Base-by-base conservation (phyloP, 768 basidiomycete genomes). In the Solioccasus polychromus region DNA sequence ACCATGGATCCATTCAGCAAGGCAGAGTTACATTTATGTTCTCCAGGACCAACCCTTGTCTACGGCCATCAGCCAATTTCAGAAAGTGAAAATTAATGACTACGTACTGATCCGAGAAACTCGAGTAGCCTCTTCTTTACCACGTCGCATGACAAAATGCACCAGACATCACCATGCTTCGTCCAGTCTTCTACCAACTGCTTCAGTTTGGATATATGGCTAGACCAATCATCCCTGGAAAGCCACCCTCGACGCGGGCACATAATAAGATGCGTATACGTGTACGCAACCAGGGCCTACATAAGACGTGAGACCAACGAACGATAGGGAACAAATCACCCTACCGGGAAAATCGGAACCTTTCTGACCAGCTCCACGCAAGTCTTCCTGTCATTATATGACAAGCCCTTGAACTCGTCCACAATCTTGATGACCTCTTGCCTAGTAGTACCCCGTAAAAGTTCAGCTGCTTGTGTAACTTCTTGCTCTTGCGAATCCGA, bases 211-310 rank as follows among this genome's bases (percentile, higher is more conserved):
- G 36, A 34, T 35, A 47, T 28, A 19, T 39, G 41, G 10, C 2
- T 18, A 3, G 40, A 46, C 56, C 52, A 56, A 32, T 51, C 42
- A 14, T 47, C 46, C 11, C 12, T 31, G 4, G 4, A 38, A 39
- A 48, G 2, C 59, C 39, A 52, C 31, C 52, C 19, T 20, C 41
- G 49, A 25, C 28, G 38, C 42, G 49, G 32, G 22, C 62, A 63
- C 31, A 17, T 5, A 10, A 52, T 22, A 20, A 63, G 23, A 39
- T 63, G 64, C 5, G 64, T 63, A 24, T 59, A 63, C 3, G 52
- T 50, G 32, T 66, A 64, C 22, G 62, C 64, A 7, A 64, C 53
- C 37, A 63, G 32, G 30, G 59, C 63, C 61, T 63, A 22, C 30
- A 18, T 2, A 18, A 9, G 19, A 28, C 6, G 26, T 61, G 35